Evolutionary conservation across 2,329 filamentous ascomycete species (phyloP), one percentile per base, ranked within the genome.

Genomic region (Microcyclosporella mali): DNA sequence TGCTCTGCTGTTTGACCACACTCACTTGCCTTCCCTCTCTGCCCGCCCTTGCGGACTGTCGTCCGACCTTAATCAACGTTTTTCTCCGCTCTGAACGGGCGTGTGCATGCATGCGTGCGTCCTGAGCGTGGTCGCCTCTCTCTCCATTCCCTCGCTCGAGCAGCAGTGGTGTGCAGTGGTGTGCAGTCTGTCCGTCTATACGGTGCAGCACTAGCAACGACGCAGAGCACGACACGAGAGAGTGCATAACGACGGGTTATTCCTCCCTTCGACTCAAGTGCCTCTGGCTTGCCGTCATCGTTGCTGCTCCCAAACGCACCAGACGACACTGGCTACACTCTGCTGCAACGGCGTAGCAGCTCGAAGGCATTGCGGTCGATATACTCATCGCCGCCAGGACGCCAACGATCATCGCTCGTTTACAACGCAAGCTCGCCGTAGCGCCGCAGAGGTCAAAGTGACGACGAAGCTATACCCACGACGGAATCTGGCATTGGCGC

Each of bases 41-140:
- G 17, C 15, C n/a, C n/a, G 12, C 16, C 25, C 27, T 18, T 31
- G 37, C 4, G 12, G 33, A 28, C 47, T n/a, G n/a, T 25, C 38
- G 43, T 49, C 40, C 34, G 43, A 41, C 36, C 31, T 46, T 41
- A 29, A 46, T 40, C 46, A 48, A 15, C 25, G 19, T 18, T 43
- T n/a, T n/a, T n/a, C n/a, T 35, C 45, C 36, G 30, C 48, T 39
- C 34, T 17, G 40, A n/a, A 40, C 47, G 47, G 48, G 37, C 43
- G 43, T 39, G 46, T 49, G 49, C 46, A 48, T 51, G 49, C 47
- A 45, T 52, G 49, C 46, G 51, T 46, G 46, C 44, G 37, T 36
- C 40, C 34, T 36, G 27, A 31, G 32, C 48, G 37, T 25, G 19
- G 19, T n/a, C 30, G n/a, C 31, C 31, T 6, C 6, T 27, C 36